phyloP scores from a whole-genome alignment of 1,284 basidiomycete species.

The Fomitopsis betulina region DNA sequence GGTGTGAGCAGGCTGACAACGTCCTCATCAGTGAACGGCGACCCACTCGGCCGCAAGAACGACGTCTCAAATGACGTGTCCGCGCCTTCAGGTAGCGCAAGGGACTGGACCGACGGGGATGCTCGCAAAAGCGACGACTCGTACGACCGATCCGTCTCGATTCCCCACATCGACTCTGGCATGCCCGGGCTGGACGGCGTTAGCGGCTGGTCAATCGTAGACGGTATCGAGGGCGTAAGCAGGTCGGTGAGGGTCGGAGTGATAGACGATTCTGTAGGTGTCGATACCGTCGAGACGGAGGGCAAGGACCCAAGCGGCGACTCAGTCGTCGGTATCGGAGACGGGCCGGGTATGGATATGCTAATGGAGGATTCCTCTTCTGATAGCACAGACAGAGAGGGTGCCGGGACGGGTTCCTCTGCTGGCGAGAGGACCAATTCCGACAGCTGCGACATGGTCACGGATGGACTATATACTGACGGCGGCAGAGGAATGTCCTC shows the following conservation, averaged over 20 bases:
- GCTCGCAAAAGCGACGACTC: constrained; percentile 65
- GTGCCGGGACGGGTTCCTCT: constrained; percentile 7
- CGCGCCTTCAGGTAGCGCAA: constrained; percentile 50
- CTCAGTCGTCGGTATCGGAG: constrained; percentile 21
- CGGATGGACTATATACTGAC: constrained; percentile 33
- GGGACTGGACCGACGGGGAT: constrained; percentile 58
- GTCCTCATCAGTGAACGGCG: constrained; percentile 33
- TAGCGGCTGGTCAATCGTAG: constrained; percentile 20
- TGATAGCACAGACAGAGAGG: constrained; percentile 4
- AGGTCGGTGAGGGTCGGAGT: constrained; percentile 28
- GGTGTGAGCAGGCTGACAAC: constrained; percentile 22
- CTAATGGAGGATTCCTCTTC: constrained; percentile 8
- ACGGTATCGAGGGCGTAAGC: constrained; percentile 28
- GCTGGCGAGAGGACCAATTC: constrained; percentile 8
- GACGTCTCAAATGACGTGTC: constrained; percentile 61
- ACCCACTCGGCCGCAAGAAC: constrained; percentile 33
- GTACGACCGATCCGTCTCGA: constrained; percentile 59
- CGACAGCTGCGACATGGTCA: constrained; percentile 15
- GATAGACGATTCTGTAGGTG: constrained; percentile 32
- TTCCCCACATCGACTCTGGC: constrained; percentile 46
- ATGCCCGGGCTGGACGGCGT: constrained; percentile 32
- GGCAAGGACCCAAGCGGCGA: constrained; percentile 9
- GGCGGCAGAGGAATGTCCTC: constrained; percentile 36
- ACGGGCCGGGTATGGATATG: constrained; percentile 21
- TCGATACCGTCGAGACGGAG: constrained; percentile 22